Percentiles rank a stretch among this genome's conserved stretches.
phyloP scores from a whole-genome alignment of 768 basidiomycete species.

The Cytidiella melzeri region DNA sequence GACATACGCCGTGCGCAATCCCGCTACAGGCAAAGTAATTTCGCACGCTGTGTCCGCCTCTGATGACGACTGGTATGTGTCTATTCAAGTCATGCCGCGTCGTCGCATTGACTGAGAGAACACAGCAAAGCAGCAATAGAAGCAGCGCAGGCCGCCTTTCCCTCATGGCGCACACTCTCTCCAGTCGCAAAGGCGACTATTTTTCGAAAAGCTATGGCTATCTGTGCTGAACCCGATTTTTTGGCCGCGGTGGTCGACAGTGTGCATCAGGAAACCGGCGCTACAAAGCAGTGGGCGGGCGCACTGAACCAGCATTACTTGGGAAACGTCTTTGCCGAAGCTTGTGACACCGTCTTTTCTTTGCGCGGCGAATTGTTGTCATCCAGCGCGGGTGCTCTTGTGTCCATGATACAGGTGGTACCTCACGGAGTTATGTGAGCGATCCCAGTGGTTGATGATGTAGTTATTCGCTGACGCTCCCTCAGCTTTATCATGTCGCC shows the following conservation, averaged over 20 bases:
- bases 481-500: conserved; percentile 43
- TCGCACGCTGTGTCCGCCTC: conserved; percentile 39
- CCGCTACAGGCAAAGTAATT: conserved; percentile 34
- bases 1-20: conserved; percentile 40
- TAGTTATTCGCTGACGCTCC: too few species aligned
- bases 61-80: conserved; percentile 29
- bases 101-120: neutral
- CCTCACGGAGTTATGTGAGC: conserved; percentile 46
- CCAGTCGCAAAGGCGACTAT: conserved; percentile 34
- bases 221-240: conserved; percentile 36
- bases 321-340: conserved; percentile 23
- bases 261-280: conserved; percentile 31
- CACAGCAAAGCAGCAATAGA: conserved; percentile 34
- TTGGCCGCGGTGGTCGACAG: conserved; percentile 27
- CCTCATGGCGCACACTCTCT: conserved; percentile 35
- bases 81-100: neutral
- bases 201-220: conserved; percentile 39
- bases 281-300: conserved; percentile 16
- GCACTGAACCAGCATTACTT: conserved; percentile 23
- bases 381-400: conserved; percentile 30
- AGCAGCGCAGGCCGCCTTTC: conserved; percentile 38
- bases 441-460: neutral
- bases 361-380: conserved; percentile 36
- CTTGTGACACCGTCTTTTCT: conserved; percentile 30
- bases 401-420: conserved; percentile 32